Conservation (phyloP, 306 rosid species). For the Cyamopsis tetragonoloba region DNA sequence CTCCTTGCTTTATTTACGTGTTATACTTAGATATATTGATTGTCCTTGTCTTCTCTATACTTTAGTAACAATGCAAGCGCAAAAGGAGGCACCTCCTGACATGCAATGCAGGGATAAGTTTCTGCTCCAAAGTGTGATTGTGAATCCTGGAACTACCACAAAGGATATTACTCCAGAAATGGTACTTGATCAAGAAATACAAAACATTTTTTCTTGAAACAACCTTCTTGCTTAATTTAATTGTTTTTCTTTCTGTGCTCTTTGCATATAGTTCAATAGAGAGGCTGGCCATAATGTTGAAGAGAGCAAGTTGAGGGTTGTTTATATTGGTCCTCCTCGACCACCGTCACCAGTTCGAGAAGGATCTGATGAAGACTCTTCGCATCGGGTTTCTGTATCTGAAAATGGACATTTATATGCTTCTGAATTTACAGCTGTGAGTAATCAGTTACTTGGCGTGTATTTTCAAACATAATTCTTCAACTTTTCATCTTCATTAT, state of each 20-base stretch:
- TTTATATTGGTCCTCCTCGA: constrained; percentile 75
- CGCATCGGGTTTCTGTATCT: constrained; percentile 79
- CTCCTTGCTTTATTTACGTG: background rate
- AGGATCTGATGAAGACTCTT: constrained; percentile 87
- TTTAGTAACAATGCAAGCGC: constrained; percentile 92
- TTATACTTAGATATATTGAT: constrained; percentile 15
- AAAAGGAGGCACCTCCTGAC: constrained; percentile 71
- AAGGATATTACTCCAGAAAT: constrained; percentile 72
- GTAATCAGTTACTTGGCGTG: constrained; percentile 20
- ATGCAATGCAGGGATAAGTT: constrained; percentile 95
- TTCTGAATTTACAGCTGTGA: constrained; percentile 50
- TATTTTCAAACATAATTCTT: background rate
- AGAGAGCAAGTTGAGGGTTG: constrained; percentile 76
- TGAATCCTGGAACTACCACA: constrained; percentile 46
- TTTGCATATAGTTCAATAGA: constrained; percentile 56
- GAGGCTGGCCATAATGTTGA: constrained; percentile 70
- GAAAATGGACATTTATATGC: constrained; percentile 64
- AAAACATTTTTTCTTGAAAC: background rate
- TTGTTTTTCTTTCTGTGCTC: constrained; percentile 27
- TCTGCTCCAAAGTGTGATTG: constrained; percentile 73
- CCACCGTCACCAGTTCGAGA: constrained; percentile 86
- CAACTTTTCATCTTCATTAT: background rate
- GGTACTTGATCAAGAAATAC: constrained; percentile 37
- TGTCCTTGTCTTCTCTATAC: background rate
- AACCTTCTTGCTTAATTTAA: background rate